phyloP scores from a whole-genome alignment of 1,284 basidiomycete species.

The Trichosporon sp. region DNA sequence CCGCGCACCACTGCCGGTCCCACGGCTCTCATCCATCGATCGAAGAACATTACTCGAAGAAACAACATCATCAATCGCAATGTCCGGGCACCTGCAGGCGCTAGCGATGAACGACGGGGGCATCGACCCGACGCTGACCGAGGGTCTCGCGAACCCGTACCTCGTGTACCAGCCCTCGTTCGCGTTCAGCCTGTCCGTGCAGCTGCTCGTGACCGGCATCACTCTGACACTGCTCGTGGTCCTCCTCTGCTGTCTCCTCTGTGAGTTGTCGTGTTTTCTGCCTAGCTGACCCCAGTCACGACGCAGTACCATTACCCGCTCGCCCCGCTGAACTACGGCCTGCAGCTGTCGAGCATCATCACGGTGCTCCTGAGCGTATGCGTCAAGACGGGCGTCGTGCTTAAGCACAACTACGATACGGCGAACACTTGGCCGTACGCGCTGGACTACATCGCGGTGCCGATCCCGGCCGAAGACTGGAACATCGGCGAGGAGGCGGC shows the following conservation, averaged over 20 bases:
- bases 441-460: slow-evolving; percentile 82
- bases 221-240: slow-evolving; percentile 79
- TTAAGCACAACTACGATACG: slow-evolving; percentile 59
- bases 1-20: neutral
- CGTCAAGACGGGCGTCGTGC: slow-evolving; percentile 71
- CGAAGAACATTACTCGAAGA: neutral
- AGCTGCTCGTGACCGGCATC: slow-evolving; percentile 81
- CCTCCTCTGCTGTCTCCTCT: slow-evolving; percentile 86
- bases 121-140: neutral
- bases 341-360: slow-evolving; percentile 77
- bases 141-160: slow-evolving; percentile 60
- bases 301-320: slow-evolving; percentile 94
- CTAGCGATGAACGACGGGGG: neutral
- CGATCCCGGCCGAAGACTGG: slow-evolving; percentile 72
- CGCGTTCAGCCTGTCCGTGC: slow-evolving; percentile 81
- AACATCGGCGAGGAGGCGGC: slow-evolving; percentile 63
- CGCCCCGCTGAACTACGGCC: slow-evolving; percentile 81
- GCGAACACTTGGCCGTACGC: slow-evolving; percentile 87
- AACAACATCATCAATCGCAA: neutral
- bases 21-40: neutral
- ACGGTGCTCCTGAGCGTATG: slow-evolving; percentile 71
- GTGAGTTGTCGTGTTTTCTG: slow-evolving; percentile 21
- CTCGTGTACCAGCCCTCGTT: slow-evolving; percentile 69
- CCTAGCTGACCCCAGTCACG: slow-evolving; percentile 58
- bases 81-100: neutral